Evolutionary conservation across 169 alveolate genomes (phyloP), one percentile per base, ranked within the genome.

Genomic region (Plasmodium sp.): DNA sequence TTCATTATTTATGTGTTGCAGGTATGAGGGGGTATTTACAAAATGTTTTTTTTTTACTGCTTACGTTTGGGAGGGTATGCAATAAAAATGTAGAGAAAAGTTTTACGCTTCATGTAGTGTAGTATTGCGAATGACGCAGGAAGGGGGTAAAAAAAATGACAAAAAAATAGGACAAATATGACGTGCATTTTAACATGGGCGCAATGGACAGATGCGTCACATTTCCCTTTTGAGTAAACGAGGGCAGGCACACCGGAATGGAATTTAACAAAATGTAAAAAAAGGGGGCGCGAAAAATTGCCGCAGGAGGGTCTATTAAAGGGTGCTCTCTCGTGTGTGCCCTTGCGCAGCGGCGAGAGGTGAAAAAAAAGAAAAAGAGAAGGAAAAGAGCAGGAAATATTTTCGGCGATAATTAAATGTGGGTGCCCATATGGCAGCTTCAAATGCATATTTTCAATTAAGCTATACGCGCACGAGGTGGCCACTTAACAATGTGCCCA

Each of bases 1-100:
- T 85, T 85, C 85, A 85, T 85, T 16, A 54, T 85, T 84, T 48
- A 67, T 5, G 34, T 67, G 12, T 67, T 67, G 12, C 43, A n/a
- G 5, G 4, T 22, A 7, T 16, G 41, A 4, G 12, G n/a, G 14
- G 12, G n/a, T 3, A 27, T 67, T 22, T 67, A 67, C 5, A 9
- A 7, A 22, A 6, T 22, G 12, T 67, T 22, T 62, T 62, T 18
- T 67, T 27, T 67, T 67, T 67, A 67, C 39, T 67, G 77, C 39
- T 27, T 67, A 67, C 77, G 77, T 67, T 67, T 67, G 5, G n/a
- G 6, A 62, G 77, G 39, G 39, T 67, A 67, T 22, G 5, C 39
- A 27, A 67, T 67, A 67, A 67, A 27, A 18, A 67, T 31, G 77
- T 67, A 67, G 5, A n/a, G 33, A 1, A 18, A n/a, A 67, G 43